These are phyloP conservation scores for Cantharellus cinnabarinus DNA, from an alignment of 768 basidiomycete species.

Conservation along the genomic window DNA sequence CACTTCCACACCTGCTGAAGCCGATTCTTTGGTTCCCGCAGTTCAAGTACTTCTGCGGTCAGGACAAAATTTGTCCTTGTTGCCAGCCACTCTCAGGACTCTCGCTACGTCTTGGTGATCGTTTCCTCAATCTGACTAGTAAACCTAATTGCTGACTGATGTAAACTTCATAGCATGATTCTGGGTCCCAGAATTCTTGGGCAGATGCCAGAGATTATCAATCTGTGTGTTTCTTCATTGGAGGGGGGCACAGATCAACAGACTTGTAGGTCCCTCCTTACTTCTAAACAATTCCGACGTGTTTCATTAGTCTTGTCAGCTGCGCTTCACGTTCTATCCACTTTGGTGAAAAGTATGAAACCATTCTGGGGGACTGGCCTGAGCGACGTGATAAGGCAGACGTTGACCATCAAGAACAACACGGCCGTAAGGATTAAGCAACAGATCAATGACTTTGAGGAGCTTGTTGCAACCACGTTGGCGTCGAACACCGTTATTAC, in stretches of 20 bases:
- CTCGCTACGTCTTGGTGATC: too few relatives aligned
- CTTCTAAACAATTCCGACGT: too few relatives aligned
- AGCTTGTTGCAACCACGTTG: constrained; percentile 6
- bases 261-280: neutral
- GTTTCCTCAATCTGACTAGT: too few relatives aligned
- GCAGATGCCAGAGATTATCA: constrained; percentile 49
- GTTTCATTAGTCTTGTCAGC: constrained; percentile 11
- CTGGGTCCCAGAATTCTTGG: constrained; percentile 83
- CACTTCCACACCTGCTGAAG: too few relatives aligned
- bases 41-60: too few relatives aligned
- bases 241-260: constrained; percentile 3
- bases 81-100: too few relatives aligned
- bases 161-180: constrained; percentile 28
- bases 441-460: constrained; percentile 1
- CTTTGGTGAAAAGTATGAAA: constrained; percentile 55
- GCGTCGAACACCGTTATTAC: constrained; percentile 4
- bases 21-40: too few relatives aligned
- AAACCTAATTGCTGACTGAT: neutral
- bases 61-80: too few relatives aligned
- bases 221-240: constrained; percentile 26
- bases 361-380: constrained; percentile 64
- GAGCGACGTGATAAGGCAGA: constrained; percentile 23
- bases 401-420: neutral
- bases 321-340: constrained; percentile 33
- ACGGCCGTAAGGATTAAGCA: neutral